A percentile compares a stretch with the other conserved stretches of the same genome.
Conservation (phyloP, 2,329 filamentous ascomycete genomes). For the Calonectria henricotiae region DNA sequence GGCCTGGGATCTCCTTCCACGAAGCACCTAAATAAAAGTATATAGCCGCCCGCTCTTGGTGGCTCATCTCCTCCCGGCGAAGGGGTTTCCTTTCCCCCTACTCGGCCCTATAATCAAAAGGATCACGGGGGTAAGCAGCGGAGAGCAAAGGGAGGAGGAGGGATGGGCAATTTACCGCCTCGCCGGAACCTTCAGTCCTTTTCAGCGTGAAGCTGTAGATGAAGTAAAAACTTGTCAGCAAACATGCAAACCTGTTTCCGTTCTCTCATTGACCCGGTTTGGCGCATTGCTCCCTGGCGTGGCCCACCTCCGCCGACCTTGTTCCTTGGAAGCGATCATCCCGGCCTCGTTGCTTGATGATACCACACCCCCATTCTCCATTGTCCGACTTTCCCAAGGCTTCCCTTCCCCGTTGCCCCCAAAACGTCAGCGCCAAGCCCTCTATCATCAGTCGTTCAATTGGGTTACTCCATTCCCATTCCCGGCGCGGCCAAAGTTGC, state of each 20-base stretch:
- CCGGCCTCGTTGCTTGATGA: slow-evolving; percentile 11
- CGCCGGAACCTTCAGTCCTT: slow-evolving; percentile 35
- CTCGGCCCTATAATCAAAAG: slow-evolving; percentile 24
- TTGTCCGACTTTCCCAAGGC: slow-evolving; percentile 9
- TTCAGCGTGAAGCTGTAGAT: slow-evolving; percentile 18
- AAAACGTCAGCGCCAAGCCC: slow-evolving; percentile 25
- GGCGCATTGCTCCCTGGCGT: slow-evolving; percentile 7
- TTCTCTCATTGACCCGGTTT: slow-evolving; percentile 24
- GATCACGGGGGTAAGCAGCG: slow-evolving; percentile 18
- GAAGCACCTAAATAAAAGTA: slow-evolving; percentile 39
- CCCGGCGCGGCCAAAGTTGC: slow-evolving; percentile 1
- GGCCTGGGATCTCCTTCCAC: slow-evolving; percentile 35
- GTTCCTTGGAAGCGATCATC: slow-evolving; percentile 36
- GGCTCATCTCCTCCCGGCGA: slow-evolving; percentile 6
- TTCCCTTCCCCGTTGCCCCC: slow-evolving; percentile 12
- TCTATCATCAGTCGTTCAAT: slow-evolving; percentile 24
- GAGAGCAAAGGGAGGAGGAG: neutral
- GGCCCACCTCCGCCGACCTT: slow-evolving; percentile 29
- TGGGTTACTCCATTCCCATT: slow-evolving; percentile 15
- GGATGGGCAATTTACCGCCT: slow-evolving; percentile 24
- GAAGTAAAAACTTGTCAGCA: slow-evolving; percentile 14
- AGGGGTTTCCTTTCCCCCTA: slow-evolving; percentile 9
- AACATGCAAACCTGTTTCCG: slow-evolving; percentile 25
- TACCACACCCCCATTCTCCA: slow-evolving; percentile 22
- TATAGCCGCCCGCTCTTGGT: slow-evolving; percentile 38